Conservation (phyloP, 1,284 basidiomycete species). For the Pterula multifida region DNA sequence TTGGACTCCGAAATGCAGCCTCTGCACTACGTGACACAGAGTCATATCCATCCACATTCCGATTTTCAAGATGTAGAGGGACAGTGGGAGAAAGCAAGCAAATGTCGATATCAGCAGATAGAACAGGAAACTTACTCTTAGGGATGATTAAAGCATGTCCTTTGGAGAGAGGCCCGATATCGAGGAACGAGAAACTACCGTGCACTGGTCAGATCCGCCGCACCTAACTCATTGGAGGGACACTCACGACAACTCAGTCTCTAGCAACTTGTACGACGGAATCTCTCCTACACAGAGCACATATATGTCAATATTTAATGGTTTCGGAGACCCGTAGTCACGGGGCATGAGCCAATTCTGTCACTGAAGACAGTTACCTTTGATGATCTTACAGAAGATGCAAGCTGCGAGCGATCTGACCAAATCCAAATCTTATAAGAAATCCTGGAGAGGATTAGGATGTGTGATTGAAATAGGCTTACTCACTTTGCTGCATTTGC, state of each 20-base stretch:
- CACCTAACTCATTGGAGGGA: constrained; percentile 6
- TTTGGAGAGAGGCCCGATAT: constrained; percentile 78
- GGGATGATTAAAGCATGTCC: constrained; percentile 87
- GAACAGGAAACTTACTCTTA: constrained; percentile 69
- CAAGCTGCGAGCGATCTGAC: constrained; percentile 44
- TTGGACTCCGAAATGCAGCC: too few species aligned
- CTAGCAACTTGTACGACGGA: constrained; percentile 75
- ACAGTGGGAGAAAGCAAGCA: background rate
- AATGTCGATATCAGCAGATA: too few species aligned
- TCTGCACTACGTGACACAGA: too few species aligned
- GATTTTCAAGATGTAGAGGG: too few species aligned
- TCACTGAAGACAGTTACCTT: constrained; percentile 34
- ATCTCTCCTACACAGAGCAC: constrained; percentile 40
- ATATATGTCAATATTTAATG: background rate
- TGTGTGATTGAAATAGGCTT: too few species aligned
- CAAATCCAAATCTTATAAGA: background rate
- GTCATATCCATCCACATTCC: too few species aligned
- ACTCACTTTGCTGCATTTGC: background rate
- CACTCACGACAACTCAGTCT: constrained; percentile 60
- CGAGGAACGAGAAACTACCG: constrained; percentile 67
- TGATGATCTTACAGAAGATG: constrained; percentile 88
- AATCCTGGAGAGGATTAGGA: too few species aligned
- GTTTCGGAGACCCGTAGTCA: too few species aligned
- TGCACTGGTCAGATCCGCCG: background rate
- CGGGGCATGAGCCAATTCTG: background rate